Evolutionary conservation across 148 eudicot genomes (phyloP), one percentile per base, ranked within the genome.

Genomic region (Cornus kousa): DNA sequence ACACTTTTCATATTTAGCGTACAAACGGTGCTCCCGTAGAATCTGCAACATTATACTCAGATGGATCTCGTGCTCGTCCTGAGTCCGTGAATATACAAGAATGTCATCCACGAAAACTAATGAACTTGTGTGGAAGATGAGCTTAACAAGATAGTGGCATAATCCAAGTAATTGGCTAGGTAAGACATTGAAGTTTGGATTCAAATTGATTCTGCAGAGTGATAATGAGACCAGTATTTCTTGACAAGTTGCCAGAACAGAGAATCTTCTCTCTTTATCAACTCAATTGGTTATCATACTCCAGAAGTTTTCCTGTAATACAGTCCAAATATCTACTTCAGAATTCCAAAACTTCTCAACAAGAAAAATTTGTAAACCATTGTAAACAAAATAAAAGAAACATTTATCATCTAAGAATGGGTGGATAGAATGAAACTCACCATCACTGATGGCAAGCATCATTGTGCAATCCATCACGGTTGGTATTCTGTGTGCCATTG

Each of bases 401-500:
- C n/a, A 19, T 20, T 2, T 32, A 23, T 35, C 59, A 57, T 53
- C 5, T 19, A 24, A 14, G 8, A 17, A 77, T 48, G 57, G 37
- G 37, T 13, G 31, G 37, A 33, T 22, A 17, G 65, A 33, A 43
- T 22, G 32, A 82, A 75, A 79, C 93, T 85, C 62, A 92, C 98
- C 98, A 11, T 95, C 94, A 46, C 93, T 89, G 31, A 95, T 89
- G 69, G 96, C 94, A 31, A 95, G 86, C 71, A 95, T 97, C 92
- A 81, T 93, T 20, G 97, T 90, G 85, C 97, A 90, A 74, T 95
- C 97, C 98, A 93, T 93, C 79, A 95, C 97, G 0, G 96, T 93
- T 6, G 98, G 96, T 66, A 95, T 95, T 68, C 98, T 90, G 67
- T 95, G 97, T 24, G 98, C 98, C 67, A 95, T 94, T 0, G 98